Evolutionary conservation across 371 early-diverging fungal species (phyloP).

Genomic region (Mucor lusitanicus): DNA sequence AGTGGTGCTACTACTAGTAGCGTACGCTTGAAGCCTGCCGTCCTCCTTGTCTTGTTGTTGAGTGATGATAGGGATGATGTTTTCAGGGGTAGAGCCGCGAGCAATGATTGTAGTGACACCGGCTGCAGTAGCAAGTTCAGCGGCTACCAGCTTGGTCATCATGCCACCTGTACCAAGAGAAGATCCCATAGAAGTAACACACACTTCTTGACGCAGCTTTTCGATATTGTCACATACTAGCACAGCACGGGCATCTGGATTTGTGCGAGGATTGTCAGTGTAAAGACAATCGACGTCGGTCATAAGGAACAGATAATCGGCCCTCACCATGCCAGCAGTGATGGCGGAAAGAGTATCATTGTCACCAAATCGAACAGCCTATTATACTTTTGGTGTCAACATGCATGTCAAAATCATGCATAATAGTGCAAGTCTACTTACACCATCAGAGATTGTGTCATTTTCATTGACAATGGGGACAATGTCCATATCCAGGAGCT

Average conservation of each 20-base stretch:
- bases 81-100: conserved; percentile 74
- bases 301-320: conserved; percentile 91
- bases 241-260: conserved; percentile 85
- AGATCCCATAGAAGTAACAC: conserved; percentile 81
- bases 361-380: conserved; percentile 94
- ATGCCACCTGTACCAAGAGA: conserved; percentile 97
- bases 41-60: background rate
- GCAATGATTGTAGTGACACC: conserved; percentile 89
- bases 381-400: too few species aligned
- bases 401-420: too few species aligned
- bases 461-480: conserved; percentile 98
- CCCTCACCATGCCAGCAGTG: conserved; percentile 94
- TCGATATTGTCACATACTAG: conserved; percentile 83
- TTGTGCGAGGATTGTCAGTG: conserved; percentile 93
- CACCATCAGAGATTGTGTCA: conserved; percentile 84
- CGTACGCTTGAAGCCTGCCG: too few species aligned
- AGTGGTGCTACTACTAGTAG: too few species aligned
- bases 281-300: conserved; percentile 96
- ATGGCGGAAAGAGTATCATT: conserved; percentile 96
- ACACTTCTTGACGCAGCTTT: conserved; percentile 72
- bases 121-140: conserved; percentile 92
- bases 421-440: background rate
- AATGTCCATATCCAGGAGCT: conserved; percentile 84
- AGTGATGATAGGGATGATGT: conserved; percentile 72
- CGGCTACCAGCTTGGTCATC: conserved; percentile 96